phyloP scores from a whole-genome alignment of 2,329 filamentous ascomycete genomes.

The Zarea fungicola region DNA sequence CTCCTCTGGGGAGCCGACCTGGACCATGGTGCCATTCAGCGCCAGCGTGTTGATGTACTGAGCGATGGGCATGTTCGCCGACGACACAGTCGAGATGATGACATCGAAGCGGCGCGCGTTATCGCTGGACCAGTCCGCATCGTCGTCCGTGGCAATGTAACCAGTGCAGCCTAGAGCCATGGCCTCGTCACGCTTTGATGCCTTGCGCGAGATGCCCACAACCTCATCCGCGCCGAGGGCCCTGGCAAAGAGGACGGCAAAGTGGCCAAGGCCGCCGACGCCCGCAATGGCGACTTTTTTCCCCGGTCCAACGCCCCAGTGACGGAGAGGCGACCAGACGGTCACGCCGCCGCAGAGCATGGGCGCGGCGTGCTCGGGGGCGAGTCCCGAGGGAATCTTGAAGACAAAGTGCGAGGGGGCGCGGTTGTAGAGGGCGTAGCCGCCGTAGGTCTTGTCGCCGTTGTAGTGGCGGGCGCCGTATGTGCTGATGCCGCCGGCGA shows the following conservation, averaged over 20 bases:
- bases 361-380: constrained; percentile 45
- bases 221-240: constrained; percentile 60
- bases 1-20: constrained; percentile 47
- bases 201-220: constrained; percentile 52
- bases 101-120: constrained; percentile 49
- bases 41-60: constrained; percentile 39
- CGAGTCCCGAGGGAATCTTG: constrained; percentile 39
- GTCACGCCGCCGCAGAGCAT: constrained; percentile 70
- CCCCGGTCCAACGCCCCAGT: constrained; percentile 60
- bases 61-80: constrained; percentile 49
- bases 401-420: constrained; percentile 42
- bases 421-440: constrained; percentile 33
- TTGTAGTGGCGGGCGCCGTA: constrained; percentile 38
- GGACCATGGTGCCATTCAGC: constrained; percentile 20
- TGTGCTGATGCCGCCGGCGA: constrained; percentile 38
- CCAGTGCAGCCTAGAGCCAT: constrained; percentile 52
- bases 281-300: constrained; percentile 63
- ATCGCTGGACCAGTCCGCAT: constrained; percentile 49
- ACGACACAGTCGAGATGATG: constrained; percentile 54
- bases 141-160: constrained; percentile 39
- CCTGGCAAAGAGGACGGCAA: constrained; percentile 63
- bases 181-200: constrained; percentile 50
- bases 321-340: constrained; percentile 56
- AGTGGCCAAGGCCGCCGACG: constrained; percentile 64
- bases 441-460: constrained; percentile 42